Conservation (phyloP, 2,329 filamentous ascomycete genomes). For the Fusarium sambucinum region DNA sequence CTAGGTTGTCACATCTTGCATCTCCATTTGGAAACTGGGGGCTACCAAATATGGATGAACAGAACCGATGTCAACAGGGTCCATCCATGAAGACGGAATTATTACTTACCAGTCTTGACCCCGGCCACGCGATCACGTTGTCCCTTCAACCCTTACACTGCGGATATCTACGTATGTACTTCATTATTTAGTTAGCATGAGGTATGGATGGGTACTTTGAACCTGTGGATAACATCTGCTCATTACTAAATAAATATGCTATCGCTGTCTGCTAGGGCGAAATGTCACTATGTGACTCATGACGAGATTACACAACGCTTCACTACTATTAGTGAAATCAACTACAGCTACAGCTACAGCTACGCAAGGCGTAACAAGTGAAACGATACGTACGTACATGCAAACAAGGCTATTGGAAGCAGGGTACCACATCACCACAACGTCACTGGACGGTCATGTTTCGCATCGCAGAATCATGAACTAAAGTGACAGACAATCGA, state of each 20-base stretch:
- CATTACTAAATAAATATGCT: conserved; percentile 8
- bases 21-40: conserved; percentile 38
- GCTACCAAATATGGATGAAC: conserved; percentile 29
- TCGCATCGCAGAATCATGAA: conserved; percentile 17
- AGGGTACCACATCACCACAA: conserved; percentile 26
- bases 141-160: conserved; percentile 23
- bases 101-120: conserved; percentile 16
- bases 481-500: conserved; percentile 14
- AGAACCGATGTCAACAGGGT: conserved; percentile 21
- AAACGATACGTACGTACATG: conserved; percentile 7
- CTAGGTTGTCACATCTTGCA: conserved; percentile 37
- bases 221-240: conserved; percentile 2
- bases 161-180: neutral
- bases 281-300: conserved; percentile 32
- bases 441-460: conserved; percentile 38
- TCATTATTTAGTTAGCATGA: neutral
- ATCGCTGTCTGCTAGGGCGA: conserved; percentile 29
- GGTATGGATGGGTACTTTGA: neutral
- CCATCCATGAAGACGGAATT: conserved; percentile 28
- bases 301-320: conserved; percentile 26
- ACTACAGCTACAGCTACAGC: neutral
- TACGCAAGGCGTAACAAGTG: conserved; percentile 32
- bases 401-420: conserved; percentile 25
- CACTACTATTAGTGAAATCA: conserved; percentile 6
- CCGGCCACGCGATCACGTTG: conserved; percentile 31